Percentiles rank a stretch among this genome's conserved stretches.
These are phyloP conservation scores for Fusarium nygamai DNA, from an alignment of 2,329 filamentous ascomycete species.

Conservation along the genomic window DNA sequence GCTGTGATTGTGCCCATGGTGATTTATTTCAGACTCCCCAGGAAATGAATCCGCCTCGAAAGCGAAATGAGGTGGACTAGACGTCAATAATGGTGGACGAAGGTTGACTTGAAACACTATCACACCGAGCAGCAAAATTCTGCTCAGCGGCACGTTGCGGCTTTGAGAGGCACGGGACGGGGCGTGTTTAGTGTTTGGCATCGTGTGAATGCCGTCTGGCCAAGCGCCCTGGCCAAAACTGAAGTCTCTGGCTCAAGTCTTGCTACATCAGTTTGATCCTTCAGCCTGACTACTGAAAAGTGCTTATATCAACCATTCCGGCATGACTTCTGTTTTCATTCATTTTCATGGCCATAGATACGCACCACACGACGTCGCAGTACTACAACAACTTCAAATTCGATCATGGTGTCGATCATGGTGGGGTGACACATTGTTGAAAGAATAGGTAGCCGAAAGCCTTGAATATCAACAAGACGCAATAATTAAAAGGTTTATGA, in stretches of 20 bases:
- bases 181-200: slow-evolving; percentile 35
- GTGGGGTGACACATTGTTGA: slow-evolving; percentile 16
- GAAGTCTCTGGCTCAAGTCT: slow-evolving; percentile 18
- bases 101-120: slow-evolving; percentile 34
- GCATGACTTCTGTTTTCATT: background rate
- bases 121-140: slow-evolving; percentile 33
- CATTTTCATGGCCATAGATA: background rate
- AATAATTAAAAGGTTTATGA: slow-evolving; percentile 1
- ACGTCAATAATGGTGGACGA: slow-evolving; percentile 15
- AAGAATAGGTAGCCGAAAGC: slow-evolving; percentile 1
- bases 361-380: background rate
- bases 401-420: slow-evolving; percentile 7
- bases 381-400: background rate
- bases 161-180: slow-evolving; percentile 32
- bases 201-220: slow-evolving; percentile 22
- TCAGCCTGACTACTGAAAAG: background rate
- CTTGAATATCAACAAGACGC: background rate
- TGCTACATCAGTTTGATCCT: background rate
- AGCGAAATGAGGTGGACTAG: slow-evolving; percentile 42
- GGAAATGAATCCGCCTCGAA: slow-evolving; percentile 42
- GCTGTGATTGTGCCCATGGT: slow-evolving; percentile 17
- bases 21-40: slow-evolving; percentile 25
- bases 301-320: slow-evolving; percentile 1
- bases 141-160: slow-evolving; percentile 21
- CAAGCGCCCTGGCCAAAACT: slow-evolving; percentile 5